Evolutionary conservation across 2,329 filamentous ascomycete genomes (phyloP).

Genomic region (Neodidymelliopsis sp.): DNA sequence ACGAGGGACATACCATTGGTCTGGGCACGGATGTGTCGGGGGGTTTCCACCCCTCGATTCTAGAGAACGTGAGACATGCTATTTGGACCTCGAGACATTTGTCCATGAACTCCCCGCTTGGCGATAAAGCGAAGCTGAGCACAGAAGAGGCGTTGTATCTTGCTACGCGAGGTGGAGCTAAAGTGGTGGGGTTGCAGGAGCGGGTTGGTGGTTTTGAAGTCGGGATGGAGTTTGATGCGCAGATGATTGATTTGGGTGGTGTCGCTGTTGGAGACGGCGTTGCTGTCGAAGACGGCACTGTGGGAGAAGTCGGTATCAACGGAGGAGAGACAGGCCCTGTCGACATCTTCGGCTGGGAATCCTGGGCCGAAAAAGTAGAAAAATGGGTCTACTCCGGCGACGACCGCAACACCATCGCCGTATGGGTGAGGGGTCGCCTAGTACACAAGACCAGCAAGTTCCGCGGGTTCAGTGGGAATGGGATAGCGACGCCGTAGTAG

Average conservation of each 20-base stretch:
- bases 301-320: too few species aligned
- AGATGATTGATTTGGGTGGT: slow-evolving; percentile 72
- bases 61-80: slow-evolving; percentile 85
- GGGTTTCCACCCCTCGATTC: slow-evolving; percentile 81
- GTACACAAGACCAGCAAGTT: slow-evolving; percentile 65
- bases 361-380: slow-evolving; percentile 82
- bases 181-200: slow-evolving; percentile 75
- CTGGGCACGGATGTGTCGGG: slow-evolving; percentile 92
- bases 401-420: slow-evolving; percentile 85
- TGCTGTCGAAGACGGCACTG: too few species aligned
- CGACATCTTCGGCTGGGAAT: slow-evolving; percentile 91
- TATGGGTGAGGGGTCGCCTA: slow-evolving; percentile 87
- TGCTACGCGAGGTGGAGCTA: slow-evolving; percentile 85
- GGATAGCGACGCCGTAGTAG: slow-evolving; percentile 5
- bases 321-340: slow-evolving; percentile 73
- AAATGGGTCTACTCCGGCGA: slow-evolving; percentile 97
- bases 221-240: slow-evolving; percentile 90
- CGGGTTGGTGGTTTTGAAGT: slow-evolving; percentile 82
- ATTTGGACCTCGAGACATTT: slow-evolving; percentile 78
- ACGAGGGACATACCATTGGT: slow-evolving; percentile 78
- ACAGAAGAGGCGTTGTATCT: slow-evolving; percentile 88
- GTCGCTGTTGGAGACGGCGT: slow-evolving; percentile 46
- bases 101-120: slow-evolving; percentile 57
- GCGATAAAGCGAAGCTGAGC: slow-evolving; percentile 68
- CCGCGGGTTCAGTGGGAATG: not conserved